Percentiles rank a stretch among this genome's conserved stretches.
phyloP scores from a whole-genome alignment of 2,329 filamentous ascomycete species.

The Cordyceps cateniannulata region DNA sequence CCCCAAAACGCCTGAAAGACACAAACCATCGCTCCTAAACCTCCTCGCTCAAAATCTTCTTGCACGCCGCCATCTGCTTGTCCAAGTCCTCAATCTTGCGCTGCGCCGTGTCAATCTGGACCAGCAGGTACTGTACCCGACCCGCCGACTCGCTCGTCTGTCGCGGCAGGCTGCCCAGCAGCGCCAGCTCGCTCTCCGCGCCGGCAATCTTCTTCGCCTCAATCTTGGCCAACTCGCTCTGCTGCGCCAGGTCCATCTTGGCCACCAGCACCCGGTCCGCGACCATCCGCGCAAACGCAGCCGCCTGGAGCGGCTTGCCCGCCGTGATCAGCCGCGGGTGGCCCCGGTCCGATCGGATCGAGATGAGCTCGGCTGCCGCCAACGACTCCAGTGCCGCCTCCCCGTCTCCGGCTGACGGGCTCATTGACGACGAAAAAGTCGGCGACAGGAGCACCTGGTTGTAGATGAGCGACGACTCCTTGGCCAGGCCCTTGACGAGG shows the following conservation, averaged over 20 bases:
- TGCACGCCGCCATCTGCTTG: constrained; percentile 61
- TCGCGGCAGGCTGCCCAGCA: constrained; percentile 64
- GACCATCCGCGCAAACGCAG: constrained; percentile 69
- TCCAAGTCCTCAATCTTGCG: constrained; percentile 68
- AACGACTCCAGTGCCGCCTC: constrained; percentile 74
- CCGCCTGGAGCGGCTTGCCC: constrained; percentile 78
- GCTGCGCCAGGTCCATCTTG: constrained; percentile 64
- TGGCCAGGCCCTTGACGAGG: constrained; percentile 70
- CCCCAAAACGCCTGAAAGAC: background rate
- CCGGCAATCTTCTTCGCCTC: constrained; percentile 72
- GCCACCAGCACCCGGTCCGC: constrained; percentile 67
- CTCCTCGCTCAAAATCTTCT: constrained; percentile 51
- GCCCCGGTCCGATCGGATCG: constrained; percentile 64
- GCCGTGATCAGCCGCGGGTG: constrained; percentile 71
- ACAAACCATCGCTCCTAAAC: constrained; percentile 30
- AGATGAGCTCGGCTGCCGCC: constrained; percentile 79
- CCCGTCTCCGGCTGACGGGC: constrained; percentile 47
- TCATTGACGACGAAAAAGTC: constrained; percentile 58
- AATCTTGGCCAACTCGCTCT: constrained; percentile 62
- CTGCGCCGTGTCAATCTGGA: constrained; percentile 69
- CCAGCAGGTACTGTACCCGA: constrained; percentile 65
- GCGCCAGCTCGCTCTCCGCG: constrained; percentile 67
- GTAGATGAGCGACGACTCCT: constrained; percentile 66
- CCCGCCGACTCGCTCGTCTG: constrained; percentile 62
- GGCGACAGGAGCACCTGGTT: constrained; percentile 77